Evolutionary conservation across 1,284 basidiomycete species (phyloP).

Genomic region (Puccinia hordei): DNA sequence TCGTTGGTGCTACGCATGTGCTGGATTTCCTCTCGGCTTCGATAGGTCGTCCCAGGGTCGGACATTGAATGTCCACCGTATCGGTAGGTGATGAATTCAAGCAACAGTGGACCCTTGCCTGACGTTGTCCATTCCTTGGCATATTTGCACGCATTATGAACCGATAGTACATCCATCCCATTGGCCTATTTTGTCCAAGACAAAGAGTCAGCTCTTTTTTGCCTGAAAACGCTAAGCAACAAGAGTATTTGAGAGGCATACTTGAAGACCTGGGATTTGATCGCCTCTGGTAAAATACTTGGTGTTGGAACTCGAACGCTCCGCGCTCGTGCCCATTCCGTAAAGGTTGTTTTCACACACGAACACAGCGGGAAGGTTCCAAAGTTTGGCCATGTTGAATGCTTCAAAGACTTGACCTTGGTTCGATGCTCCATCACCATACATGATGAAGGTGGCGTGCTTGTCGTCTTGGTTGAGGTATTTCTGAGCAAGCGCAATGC

Average conservation of each 20-base stretch:
- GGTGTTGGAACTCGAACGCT: conserved; percentile 87
- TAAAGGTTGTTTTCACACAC: conserved; percentile 99
- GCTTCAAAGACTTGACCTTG: conserved; percentile 99
- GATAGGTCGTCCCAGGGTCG: conserved; percentile 98
- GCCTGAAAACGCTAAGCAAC: background rate
- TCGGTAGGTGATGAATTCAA: conserved; percentile 97
- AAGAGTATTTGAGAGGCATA: conserved; percentile 57
- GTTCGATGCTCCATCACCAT: conserved; percentile 98
- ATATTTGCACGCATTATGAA: conserved; percentile 79
- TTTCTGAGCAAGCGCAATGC: conserved; percentile 90
- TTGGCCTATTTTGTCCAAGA: conserved; percentile 68
- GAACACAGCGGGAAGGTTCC: conserved; percentile 91
- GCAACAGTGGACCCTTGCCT: conserved; percentile 86
- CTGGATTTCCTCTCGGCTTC: conserved; percentile 96
- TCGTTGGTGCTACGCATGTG: conserved; percentile 92
- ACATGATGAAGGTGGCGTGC: conserved; percentile 73
- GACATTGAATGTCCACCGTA: conserved; percentile 99
- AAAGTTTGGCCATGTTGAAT: conserved; percentile 99
- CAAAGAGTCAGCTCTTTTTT: conserved; percentile 7
- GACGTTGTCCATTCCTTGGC: conserved; percentile 85
- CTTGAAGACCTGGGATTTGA: conserved; percentile 92
- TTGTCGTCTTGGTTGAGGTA: conserved; percentile 71
- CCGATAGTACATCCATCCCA: conserved; percentile 96
- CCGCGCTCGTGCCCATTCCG: conserved; percentile 93
- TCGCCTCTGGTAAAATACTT: conserved; percentile 96